Percentiles rank a stretch among this genome's conserved stretches.
Conservation (phyloP, 169 alveolate genomes). For the Perkinsus chesapeaki region DNA sequence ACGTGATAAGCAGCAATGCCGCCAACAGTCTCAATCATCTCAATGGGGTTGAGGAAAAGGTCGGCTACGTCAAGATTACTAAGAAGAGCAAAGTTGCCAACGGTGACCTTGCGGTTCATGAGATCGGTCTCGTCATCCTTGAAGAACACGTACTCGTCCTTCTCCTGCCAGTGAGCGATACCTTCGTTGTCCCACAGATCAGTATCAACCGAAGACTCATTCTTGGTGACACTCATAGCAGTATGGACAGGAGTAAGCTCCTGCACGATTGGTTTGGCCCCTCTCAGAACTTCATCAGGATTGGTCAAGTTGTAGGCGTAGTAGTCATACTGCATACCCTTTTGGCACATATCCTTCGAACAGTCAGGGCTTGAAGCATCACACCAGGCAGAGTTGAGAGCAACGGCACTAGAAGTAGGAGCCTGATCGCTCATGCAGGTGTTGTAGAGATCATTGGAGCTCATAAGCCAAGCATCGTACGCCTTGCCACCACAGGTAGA, state of each 20-base stretch:
- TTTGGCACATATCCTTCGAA: neutral
- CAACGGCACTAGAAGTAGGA: neutral
- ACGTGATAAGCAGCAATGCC: neutral
- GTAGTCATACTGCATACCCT: neutral
- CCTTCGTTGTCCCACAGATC: neutral
- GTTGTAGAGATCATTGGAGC: neutral
- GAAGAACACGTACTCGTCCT: neutral
- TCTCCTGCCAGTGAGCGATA: neutral
- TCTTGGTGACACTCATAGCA: neutral
- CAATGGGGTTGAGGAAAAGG: neutral
- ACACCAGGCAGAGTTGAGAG: neutral
- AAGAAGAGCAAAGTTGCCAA: neutral
- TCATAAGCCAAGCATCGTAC: neutral
- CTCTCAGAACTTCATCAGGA: neutral
- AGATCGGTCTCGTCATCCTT: neutral
- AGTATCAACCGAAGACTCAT: neutral
- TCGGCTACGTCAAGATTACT: neutral
- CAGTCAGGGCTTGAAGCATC: neutral
- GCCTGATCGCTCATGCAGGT: neutral
- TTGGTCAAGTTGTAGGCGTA: neutral
- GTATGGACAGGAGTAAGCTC: neutral
- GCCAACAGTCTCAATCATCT: neutral
- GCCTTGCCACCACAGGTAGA: neutral
- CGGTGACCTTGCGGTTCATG: neutral
- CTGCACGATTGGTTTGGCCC: neutral